Evolutionary conservation across 257 asterid genomes (phyloP).

Genomic region (Capsicum baccatum): DNA sequence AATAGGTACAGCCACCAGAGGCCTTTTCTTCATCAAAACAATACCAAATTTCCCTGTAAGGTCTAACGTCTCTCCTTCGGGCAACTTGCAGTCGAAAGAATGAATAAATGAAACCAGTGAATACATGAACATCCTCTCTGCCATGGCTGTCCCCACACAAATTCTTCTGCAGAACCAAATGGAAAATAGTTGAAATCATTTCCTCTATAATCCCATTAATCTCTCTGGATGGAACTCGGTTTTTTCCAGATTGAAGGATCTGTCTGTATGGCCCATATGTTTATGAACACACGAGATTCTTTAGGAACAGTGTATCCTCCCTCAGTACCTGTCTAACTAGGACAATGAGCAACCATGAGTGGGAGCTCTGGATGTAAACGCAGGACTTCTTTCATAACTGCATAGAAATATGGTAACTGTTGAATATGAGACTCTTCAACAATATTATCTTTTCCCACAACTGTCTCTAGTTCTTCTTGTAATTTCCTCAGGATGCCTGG

Average conservation of each 20-base stretch:
- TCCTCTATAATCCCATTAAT: conserved; percentile 59
- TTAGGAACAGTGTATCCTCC: conserved; percentile 58
- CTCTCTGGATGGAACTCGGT: conserved; percentile 65
- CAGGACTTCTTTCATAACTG: conserved; percentile 60
- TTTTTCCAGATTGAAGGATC: conserved; percentile 59
- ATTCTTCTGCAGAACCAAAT: conserved; percentile 70
- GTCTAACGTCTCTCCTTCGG: conserved; percentile 46
- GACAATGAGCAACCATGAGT: conserved; percentile 70
- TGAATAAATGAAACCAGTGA: conserved; percentile 65
- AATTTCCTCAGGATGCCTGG: conserved; percentile 49
- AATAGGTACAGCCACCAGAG: conserved; percentile 60
- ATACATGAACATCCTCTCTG: conserved; percentile 67
- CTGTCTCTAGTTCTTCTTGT: conserved; percentile 57
- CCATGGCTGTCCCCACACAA: conserved; percentile 68
- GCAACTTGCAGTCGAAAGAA: conserved; percentile 61
- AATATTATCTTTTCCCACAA: conserved; percentile 45
- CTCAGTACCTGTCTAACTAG: conserved; percentile 51
- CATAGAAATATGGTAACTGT: conserved; percentile 57
- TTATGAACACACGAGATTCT: conserved; percentile 64
- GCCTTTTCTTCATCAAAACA: conserved; percentile 56
- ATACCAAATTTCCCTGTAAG: conserved; percentile 67
- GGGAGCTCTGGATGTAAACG: conserved; percentile 72
- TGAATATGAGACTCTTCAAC: conserved; percentile 63
- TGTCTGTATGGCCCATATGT: conserved; percentile 73
- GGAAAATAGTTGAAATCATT: conserved; percentile 63